phyloP scores from a whole-genome alignment of 176 grass and related monocot genomes.

The Juncus effusus region DNA sequence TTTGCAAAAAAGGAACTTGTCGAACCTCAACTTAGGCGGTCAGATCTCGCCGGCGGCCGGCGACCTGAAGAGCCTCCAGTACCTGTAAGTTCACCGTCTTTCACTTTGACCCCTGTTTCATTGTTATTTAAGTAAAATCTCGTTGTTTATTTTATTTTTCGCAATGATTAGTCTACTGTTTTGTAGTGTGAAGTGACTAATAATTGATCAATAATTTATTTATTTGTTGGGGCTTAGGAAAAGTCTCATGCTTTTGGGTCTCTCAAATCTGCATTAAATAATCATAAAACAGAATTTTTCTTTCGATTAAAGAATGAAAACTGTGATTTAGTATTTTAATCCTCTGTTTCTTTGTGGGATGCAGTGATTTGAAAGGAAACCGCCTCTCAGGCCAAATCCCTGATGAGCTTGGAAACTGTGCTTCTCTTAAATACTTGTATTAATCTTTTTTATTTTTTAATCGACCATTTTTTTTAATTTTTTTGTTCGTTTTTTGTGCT shows the following conservation, averaged over 20 bases:
- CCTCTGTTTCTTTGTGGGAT: slow-evolving; percentile 33
- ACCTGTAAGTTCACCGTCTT: slow-evolving; percentile 36
- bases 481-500: slow-evolving; percentile 1
- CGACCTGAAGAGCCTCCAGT: slow-evolving; percentile 68
- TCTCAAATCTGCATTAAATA: too few species aligned
- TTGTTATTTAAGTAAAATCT: slow-evolving; percentile 23
- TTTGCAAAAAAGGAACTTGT: slow-evolving; percentile 68
- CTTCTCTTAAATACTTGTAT: slow-evolving; percentile 83
- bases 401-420: slow-evolving; percentile 93
- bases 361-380: slow-evolving; percentile 93
- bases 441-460: slow-evolving; percentile 25
- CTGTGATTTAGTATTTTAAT: slow-evolving; percentile 18
- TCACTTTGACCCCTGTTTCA: slow-evolving; percentile 30
- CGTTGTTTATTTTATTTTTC: slow-evolving; percentile 31
- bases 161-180: slow-evolving; percentile 19
- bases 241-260: slow-evolving; percentile 19
- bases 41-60: slow-evolving; percentile 90
- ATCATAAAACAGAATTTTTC: too few species aligned
- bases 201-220: slow-evolving; percentile 13
- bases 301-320: slow-evolving; percentile 15
- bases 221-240: slow-evolving; percentile 2
- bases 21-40: slow-evolving; percentile 89
- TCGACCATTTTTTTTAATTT: slow-evolving; percentile 22
- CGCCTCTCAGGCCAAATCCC: slow-evolving; percentile 87
- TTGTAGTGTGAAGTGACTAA: slow-evolving; percentile 20